These are phyloP conservation scores for Phlebiopsis flavidoalba DNA, from an alignment of 768 basidiomycete species.

Conservation along the genomic window DNA sequence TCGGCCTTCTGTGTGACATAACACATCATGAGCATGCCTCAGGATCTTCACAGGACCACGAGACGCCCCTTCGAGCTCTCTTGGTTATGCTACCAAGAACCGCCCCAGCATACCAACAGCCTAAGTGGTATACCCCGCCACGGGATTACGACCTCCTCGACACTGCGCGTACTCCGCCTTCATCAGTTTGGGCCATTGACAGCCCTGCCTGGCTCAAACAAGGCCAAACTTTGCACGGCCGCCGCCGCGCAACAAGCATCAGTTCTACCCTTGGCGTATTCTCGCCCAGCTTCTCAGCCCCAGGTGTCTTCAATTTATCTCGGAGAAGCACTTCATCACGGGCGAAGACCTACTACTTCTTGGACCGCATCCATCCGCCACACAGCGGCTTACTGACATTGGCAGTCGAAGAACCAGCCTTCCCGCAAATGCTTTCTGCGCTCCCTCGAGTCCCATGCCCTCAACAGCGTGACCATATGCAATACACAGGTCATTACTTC, in stretches of 20 bases:
- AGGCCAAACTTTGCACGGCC: neutral
- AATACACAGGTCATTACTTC: conserved; percentile 57
- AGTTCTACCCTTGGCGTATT: neutral
- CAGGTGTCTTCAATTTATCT: neutral
- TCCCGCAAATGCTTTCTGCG: conserved; percentile 37
- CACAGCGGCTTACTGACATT: conserved; percentile 44
- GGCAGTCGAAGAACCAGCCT: conserved; percentile 56
- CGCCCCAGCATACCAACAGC: neutral
- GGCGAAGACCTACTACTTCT: neutral
- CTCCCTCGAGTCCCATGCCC: conserved; percentile 22
- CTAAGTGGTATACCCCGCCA: neutral
- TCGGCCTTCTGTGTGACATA: neutral
- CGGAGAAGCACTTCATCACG: neutral
- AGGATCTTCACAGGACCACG: neutral
- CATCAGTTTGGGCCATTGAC: neutral
- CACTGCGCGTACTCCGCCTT: neutral
- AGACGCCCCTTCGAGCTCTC: neutral
- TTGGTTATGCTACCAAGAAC: neutral
- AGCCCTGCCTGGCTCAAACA: neutral
- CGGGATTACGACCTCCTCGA: no score
- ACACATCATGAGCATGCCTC: neutral
- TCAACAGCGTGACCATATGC: conserved; percentile 42
- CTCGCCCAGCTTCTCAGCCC: no score
- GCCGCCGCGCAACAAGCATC: neutral
- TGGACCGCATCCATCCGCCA: conserved; percentile 10